Percentiles rank a stretch among this genome's conserved stretches.
Conservation (phyloP, 2,329 filamentous ascomycete species). For the Westerdykella ornata region DNA sequence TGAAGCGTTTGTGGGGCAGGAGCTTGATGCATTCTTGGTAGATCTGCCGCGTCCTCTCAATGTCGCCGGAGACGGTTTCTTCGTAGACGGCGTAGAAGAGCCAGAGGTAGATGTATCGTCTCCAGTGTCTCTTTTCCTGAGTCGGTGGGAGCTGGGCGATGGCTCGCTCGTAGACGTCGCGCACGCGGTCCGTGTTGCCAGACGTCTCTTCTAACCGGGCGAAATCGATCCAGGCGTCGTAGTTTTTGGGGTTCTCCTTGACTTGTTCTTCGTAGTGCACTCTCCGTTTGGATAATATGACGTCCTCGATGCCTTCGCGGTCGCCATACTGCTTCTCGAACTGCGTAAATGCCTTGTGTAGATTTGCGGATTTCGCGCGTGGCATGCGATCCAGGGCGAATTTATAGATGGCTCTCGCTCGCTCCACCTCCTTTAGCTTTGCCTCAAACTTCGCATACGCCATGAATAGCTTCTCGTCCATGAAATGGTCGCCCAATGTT, state of each 20-base stretch:
- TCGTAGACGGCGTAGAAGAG: conserved; percentile 96
- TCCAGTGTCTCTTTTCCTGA: conserved; percentile 95
- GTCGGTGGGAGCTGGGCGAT: conserved; percentile 93
- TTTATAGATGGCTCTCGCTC: conserved; percentile 91
- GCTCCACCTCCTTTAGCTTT: conserved; percentile 90
- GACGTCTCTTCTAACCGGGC: conserved; percentile 82
- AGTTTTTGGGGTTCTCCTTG: conserved; percentile 91
- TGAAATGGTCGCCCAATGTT: conserved; percentile 84
- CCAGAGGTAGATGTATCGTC: conserved; percentile 96
- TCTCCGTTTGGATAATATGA: conserved; percentile 87
- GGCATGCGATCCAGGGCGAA: conserved; percentile 89
- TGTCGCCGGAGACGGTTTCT: conserved; percentile 75
- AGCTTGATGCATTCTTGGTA: conserved; percentile 83
- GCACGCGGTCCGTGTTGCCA: conserved; percentile 72
- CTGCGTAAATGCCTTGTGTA: conserved; percentile 92
- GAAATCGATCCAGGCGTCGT: conserved; percentile 96
- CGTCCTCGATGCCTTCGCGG: conserved; percentile 85
- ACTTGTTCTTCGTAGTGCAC: conserved; percentile 92
- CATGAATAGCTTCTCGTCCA: conserved; percentile 93
- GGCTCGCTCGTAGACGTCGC: conserved; percentile 90
- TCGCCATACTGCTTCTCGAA: conserved; percentile 99
- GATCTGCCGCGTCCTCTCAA: conserved; percentile 74
- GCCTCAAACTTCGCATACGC: conserved; percentile 93
- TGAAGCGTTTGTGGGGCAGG: conserved; percentile 93
- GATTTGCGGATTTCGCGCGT: conserved; percentile 70